These are phyloP conservation scores for Hypoxylon lenormandii DNA, from an alignment of 495 filamentous ascomycete genomes.

Conservation along the genomic window DNA sequence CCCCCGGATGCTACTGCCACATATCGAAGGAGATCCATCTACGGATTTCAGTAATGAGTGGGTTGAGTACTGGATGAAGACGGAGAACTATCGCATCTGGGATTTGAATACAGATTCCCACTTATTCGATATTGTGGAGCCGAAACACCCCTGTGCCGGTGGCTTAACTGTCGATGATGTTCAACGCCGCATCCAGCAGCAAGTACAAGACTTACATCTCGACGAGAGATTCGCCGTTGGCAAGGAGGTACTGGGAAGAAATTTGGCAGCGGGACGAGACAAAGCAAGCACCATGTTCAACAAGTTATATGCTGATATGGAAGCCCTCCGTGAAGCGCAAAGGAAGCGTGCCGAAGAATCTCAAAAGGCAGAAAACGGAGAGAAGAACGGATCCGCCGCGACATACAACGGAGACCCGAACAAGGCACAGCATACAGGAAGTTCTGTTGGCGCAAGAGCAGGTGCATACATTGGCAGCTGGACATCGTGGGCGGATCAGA, in stretches of 20 bases:
- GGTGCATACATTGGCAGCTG: constrained; percentile 92
- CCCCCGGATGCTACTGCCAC: constrained; percentile 68
- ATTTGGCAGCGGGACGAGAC: constrained; percentile 82
- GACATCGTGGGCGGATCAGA: constrained; percentile 94
- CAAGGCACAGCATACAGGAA: constrained; percentile 75
- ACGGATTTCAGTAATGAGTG: constrained; percentile 82
- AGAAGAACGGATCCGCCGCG: constrained; percentile 46
- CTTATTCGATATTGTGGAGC: constrained; percentile 92
- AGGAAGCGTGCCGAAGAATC: constrained; percentile 73
- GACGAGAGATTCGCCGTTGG: constrained; percentile 84
- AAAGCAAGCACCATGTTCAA: constrained; percentile 86
- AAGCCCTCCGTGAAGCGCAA: constrained; percentile 84
- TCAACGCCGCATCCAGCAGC: constrained; percentile 87
- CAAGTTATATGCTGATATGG: constrained; percentile 88
- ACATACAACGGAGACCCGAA: constrained; percentile 66
- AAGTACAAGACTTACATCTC: constrained; percentile 86
- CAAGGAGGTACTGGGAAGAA: constrained; percentile 80
- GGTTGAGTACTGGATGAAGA: constrained; percentile 81
- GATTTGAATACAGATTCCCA: constrained; percentile 77
- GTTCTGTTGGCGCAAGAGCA: constrained; percentile 77
- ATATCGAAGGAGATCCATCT: constrained; percentile 86
- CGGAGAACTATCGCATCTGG: constrained; percentile 90
- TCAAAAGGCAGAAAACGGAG: constrained; percentile 52
- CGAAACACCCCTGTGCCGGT: constrained; percentile 92
- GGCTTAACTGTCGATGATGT: constrained; percentile 94